Evolutionary conservation across 352 stramenopile genomes (phyloP).

Genomic region (Pilasporangium apinafurcum): DNA sequence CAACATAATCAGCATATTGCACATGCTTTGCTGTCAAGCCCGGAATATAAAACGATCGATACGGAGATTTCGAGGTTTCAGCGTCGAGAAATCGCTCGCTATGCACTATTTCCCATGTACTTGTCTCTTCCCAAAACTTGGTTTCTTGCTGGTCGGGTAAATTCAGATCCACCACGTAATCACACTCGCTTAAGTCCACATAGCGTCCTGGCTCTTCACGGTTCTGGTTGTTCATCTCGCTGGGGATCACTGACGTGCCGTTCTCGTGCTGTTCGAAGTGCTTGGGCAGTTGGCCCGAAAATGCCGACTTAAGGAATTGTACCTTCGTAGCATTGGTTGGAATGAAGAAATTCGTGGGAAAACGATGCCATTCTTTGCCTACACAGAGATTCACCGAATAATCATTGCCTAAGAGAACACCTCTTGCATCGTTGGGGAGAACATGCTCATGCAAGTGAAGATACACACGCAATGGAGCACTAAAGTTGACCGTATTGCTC

Average conservation of each 20-base stretch:
- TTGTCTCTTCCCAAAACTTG: constrained; percentile 52
- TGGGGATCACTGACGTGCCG: constrained; percentile 52
- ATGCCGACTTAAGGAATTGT: constrained; percentile 90
- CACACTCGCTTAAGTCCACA: constrained; percentile 64
- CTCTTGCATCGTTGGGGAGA: constrained; percentile 28
- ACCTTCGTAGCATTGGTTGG: constrained; percentile 72
- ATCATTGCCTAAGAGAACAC: constrained; percentile 9
- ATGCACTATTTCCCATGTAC: constrained; percentile 48
- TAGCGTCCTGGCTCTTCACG: constrained; percentile 88
- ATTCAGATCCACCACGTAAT: constrained; percentile 88
- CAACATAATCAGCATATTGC: constrained; percentile 45
- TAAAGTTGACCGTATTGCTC: constrained; percentile 72
- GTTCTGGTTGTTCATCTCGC: constrained; percentile 94
- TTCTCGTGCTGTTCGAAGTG: constrained; percentile 75
- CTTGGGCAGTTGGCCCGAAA: constrained; percentile 93
- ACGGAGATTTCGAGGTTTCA: constrained; percentile 53
- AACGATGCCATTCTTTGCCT: constrained; percentile 98
- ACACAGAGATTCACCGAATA: constrained; percentile 80
- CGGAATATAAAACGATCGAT: constrained; percentile 75
- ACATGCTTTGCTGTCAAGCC: constrained; percentile 48
- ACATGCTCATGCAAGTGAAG: constrained; percentile 54
- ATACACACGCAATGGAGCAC: constrained; percentile 63
- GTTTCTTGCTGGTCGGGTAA: constrained; percentile 52
- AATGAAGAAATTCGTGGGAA: constrained; percentile 95
- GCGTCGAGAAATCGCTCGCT: constrained; percentile 53